Conservation (phyloP, 192 early-diverging fungal species). For the Jimgerdemannia flammicorona region DNA sequence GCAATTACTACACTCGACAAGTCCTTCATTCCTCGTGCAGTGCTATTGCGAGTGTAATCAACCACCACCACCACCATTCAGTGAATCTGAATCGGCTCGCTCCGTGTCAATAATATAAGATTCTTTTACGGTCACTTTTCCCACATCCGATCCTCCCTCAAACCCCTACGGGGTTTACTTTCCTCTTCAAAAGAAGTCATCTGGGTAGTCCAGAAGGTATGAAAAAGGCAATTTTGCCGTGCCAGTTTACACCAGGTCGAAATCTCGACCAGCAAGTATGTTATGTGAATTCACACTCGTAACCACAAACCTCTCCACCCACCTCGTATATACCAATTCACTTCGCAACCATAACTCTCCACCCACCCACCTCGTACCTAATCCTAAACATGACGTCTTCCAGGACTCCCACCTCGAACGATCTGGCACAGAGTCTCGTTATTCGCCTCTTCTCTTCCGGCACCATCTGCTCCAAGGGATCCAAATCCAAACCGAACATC, state of each 20-base stretch:
- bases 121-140: not conserved
- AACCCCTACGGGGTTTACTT: not conserved
- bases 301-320: no score
- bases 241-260: not conserved
- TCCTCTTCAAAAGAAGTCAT: not conserved
- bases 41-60: not conserved
- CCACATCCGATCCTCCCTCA: not conserved
- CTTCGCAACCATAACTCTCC: no score
- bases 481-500: conserved; percentile 28
- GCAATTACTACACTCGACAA: not conserved
- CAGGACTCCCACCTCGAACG: not conserved
- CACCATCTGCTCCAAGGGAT: conserved; percentile 37
- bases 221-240: not conserved
- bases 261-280: not conserved
- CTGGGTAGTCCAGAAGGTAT: not conserved
- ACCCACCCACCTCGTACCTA: no score
- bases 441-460: conserved; percentile 38
- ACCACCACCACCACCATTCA: not conserved
- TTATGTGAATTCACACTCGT: no score
- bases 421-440: conserved; percentile 31
- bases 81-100: not conserved
- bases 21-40: not conserved
- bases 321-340: no score
- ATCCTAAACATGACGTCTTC: not conserved
- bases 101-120: not conserved